Evolutionary conservation across 148 eudicot species (phyloP).

Genomic region (Diospyros kaki): DNA sequence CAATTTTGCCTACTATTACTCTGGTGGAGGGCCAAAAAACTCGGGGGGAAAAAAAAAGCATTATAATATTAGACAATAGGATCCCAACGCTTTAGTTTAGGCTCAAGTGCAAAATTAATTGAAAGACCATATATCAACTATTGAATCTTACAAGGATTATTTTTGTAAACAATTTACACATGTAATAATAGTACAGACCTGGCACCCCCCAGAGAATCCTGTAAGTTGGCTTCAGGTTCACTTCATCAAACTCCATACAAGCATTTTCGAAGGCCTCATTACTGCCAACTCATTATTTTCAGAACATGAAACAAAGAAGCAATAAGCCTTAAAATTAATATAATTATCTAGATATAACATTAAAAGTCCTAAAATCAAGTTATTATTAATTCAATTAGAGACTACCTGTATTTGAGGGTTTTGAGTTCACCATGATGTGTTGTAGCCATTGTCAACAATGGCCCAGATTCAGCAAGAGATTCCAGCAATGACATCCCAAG

Average conservation of each 20-base stretch:
- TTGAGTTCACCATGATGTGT: slow-evolving; percentile 99
- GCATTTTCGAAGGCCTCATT: slow-evolving; percentile 89
- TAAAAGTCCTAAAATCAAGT: not conserved
- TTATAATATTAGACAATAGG: not conserved
- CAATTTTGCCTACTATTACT: too few species aligned
- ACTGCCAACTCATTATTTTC: slow-evolving; percentile 35
- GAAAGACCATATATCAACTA: not conserved
- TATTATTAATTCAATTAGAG: not conserved
- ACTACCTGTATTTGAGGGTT: slow-evolving; percentile 92
- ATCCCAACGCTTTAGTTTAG: not conserved
- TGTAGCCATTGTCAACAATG: slow-evolving; percentile 78
- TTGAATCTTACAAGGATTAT: not conserved
- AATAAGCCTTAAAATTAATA: slow-evolving; percentile 4
- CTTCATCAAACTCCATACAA: slow-evolving; percentile 98
- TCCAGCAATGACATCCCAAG: slow-evolving; percentile 95
- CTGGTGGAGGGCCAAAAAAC: too few species aligned
- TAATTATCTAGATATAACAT: not conserved
- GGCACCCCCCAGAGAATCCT: slow-evolving; percentile 96
- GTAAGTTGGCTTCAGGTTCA: slow-evolving; percentile 92
- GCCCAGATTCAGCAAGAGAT: slow-evolving; percentile 77
- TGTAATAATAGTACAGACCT: slow-evolving; percentile 43
- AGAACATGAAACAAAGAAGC: not conserved
- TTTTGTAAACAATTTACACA: not conserved
- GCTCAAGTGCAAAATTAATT: not conserved
- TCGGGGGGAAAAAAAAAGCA: not conserved